Percentiles rank a stretch among this genome's conserved stretches.
Evolutionary conservation across 1,284 basidiomycete species (phyloP).

Genomic region (Puccinia hordei): DNA sequence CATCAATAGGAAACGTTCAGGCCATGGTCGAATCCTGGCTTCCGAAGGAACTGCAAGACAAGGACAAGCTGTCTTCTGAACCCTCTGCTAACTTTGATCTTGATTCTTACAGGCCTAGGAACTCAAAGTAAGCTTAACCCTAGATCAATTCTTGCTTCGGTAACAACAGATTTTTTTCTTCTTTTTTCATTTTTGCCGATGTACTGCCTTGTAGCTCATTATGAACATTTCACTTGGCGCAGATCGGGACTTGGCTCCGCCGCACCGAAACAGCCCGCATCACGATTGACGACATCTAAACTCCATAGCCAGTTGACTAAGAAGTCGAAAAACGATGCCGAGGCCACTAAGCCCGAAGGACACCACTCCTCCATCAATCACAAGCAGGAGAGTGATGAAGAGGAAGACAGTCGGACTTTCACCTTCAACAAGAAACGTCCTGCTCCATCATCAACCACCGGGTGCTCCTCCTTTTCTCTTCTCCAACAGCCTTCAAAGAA

Average conservation of each 20-base stretch:
- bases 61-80: background rate
- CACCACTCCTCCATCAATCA: background rate
- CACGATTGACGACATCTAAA: background rate
- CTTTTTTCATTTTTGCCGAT: background rate
- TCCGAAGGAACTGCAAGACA: constrained; percentile 3
- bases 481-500: background rate
- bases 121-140: constrained; percentile 17
- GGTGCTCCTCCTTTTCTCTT: background rate
- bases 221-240: background rate
- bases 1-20: background rate
- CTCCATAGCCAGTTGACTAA: background rate
- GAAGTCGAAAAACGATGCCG: background rate
- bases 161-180: no score
- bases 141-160: no score
- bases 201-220: background rate
- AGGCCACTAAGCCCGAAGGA: background rate
- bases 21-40: constrained; percentile 28
- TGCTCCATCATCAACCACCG: background rate
- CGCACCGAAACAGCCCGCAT: background rate
- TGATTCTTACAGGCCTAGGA: background rate
- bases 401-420: constrained; percentile 16
- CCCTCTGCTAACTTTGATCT: background rate
- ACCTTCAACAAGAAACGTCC: constrained; percentile 3
- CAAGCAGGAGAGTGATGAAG: background rate
- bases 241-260: constrained; percentile 7